Conservation (phyloP, 371 early-diverging fungal genomes). For the Actinomucor elegans region DNA sequence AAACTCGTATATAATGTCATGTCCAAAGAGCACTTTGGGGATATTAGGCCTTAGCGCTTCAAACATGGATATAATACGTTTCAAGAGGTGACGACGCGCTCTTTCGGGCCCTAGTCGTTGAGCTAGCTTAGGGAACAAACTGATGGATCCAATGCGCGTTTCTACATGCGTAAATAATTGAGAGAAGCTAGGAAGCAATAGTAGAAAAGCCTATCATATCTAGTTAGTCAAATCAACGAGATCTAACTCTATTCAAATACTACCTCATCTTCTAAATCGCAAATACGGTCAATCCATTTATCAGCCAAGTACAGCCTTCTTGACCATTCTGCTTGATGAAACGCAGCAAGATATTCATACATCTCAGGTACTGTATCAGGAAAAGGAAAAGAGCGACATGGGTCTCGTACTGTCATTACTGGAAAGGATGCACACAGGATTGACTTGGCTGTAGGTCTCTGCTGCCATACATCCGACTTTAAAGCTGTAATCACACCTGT, state of each 20-base stretch:
- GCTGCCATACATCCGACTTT: conserved; percentile 41
- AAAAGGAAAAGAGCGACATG: conserved; percentile 51
- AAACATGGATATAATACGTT: conserved; percentile 61
- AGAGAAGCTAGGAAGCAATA: conserved; percentile 61
- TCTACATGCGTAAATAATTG: conserved; percentile 52
- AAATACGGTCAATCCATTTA: conserved; percentile 63
- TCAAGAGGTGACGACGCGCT: conserved; percentile 52
- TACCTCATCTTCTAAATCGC: conserved; percentile 59
- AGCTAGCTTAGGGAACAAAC: conserved; percentile 59
- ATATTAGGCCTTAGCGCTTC: conserved; percentile 60
- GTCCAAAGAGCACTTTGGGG: conserved; percentile 51
- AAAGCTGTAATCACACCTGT: conserved; percentile 50
- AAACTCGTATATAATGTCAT: conserved; percentile 48
- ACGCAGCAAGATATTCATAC: conserved; percentile 61
- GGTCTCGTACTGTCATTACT: conserved; percentile 41
- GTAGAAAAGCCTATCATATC: conserved; percentile 48
- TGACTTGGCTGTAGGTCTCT: conserved; percentile 56
- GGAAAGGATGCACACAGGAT: conserved; percentile 57
- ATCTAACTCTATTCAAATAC: not conserved
- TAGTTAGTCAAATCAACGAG: not conserved
- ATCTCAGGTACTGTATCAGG: conserved; percentile 58
- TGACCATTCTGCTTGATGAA: conserved; percentile 56
- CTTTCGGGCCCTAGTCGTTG: conserved; percentile 59
- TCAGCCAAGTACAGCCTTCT: conserved; percentile 53
- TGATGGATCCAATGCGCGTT: conserved; percentile 55